Base-by-base conservation (phyloP, 352 stramenopile species). In the Globisporangium spinosum region DNA sequence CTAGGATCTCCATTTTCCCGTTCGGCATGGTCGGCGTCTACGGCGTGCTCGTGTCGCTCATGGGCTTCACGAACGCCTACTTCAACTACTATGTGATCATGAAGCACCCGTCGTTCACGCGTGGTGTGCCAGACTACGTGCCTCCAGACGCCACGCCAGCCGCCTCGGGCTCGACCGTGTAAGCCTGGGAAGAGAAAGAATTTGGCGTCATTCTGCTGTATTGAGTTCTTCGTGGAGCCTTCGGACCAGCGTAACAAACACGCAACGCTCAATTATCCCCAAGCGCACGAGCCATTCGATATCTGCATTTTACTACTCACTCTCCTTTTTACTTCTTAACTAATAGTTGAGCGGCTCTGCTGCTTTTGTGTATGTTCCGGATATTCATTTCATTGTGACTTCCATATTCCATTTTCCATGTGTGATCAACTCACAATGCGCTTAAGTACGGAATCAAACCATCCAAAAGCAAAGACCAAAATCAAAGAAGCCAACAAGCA, bases 41-140 rank as follows among this genome's bases (percentile, higher is more conserved):
- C 73, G 89, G 89, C 54, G 75, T 93, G 59, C 71, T 95, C 12
- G 80, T 94, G 65, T 90, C 86, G 63, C 73, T 96, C 27, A 45
- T 74, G 43, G 89, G 87, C 29, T 96, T 95, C 57, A 66, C 79
- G 55, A 94, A 96, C 67, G 86, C 85, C n/a, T 94, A 94, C 76
- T 94, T 96, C 69, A 96, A 95, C 76, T 95, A 89, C 74, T 95
- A 89, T 71, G 87, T 94, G 67, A 95, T 95, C 78, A 94, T 78
- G 71, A 94, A 93, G 78, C 55, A 63, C 58, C 87, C 87, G 54
- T 94, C 85, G 6, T 95, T 95, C 76, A 92, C 87, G 53, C 86
- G 87, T 27, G 87, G 87, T 7, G 73, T 95, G 32, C 87, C 87
- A 43, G 85, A 95, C 70, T 95, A 95, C 70, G 83, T 86, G 27